phyloP scores from a whole-genome alignment of 2,329 filamentous ascomycete genomes.

The Colletotrichum navitas region DNA sequence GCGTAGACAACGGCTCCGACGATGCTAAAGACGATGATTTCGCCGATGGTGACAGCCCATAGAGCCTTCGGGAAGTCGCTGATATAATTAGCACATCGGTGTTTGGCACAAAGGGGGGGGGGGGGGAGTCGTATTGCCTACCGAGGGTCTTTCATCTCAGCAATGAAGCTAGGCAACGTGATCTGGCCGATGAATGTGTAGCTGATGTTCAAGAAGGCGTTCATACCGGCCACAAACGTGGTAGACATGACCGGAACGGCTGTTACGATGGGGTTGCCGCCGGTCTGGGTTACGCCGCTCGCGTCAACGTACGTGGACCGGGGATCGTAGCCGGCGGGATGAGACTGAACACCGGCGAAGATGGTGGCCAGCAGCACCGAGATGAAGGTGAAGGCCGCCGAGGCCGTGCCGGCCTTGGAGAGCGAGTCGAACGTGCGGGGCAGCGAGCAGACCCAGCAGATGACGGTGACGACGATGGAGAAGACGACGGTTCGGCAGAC shows the following conservation, averaged over 20 bases:
- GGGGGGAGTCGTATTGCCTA: constrained; percentile 43
- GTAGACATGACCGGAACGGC: constrained; percentile 76
- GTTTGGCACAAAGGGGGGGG: not conserved
- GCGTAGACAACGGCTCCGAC: constrained; percentile 86
- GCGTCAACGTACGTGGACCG: constrained; percentile 54
- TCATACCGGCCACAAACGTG: constrained; percentile 85
- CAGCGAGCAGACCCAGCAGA: constrained; percentile 84
- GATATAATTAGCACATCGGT: constrained; percentile 11
- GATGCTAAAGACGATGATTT: constrained; percentile 86
- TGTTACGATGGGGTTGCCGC: constrained; percentile 76
- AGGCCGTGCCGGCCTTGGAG: constrained; percentile 81
- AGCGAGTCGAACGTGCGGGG: constrained; percentile 88
- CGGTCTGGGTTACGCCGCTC: constrained; percentile 47
- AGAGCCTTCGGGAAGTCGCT: constrained; percentile 93
- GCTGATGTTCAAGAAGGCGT: constrained; percentile 93
- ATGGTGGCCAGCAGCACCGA: constrained; percentile 87
- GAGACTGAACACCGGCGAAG: constrained; percentile 81
- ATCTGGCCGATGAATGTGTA: constrained; percentile 98
- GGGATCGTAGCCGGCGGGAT: constrained; percentile 76
- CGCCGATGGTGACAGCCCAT: constrained; percentile 89
- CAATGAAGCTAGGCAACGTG: constrained; percentile 93
- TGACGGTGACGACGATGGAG: constrained; percentile 77
- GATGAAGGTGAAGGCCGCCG: constrained; percentile 89
- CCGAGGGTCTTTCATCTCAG: constrained; percentile 83
- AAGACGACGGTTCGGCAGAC: constrained; percentile 83